These are phyloP conservation scores for Craterostigma plantagineum DNA, from an alignment of 257 asterid species.

Conservation along the genomic window DNA sequence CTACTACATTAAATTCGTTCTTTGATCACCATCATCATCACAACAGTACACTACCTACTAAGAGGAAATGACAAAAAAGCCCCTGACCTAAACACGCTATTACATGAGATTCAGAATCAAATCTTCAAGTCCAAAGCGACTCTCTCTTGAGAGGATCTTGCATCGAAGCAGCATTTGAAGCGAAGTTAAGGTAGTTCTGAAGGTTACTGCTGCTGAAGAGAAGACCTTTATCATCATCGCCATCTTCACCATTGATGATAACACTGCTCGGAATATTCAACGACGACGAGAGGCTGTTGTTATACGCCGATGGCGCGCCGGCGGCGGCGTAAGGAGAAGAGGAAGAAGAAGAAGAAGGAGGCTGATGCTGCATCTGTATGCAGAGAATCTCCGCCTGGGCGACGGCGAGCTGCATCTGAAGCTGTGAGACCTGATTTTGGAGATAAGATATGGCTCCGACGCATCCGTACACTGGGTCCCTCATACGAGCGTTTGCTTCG, in stretches of 20 bases:
- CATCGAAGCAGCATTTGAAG: constrained; percentile 39
- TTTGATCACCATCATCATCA: too few species aligned
- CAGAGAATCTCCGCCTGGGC: constrained; percentile 80
- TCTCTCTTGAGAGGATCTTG: constrained; percentile 86
- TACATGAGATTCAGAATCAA: too few species aligned
- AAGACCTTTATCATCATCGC: constrained; percentile 28
- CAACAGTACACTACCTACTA: too few species aligned
- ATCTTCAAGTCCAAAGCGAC: constrained; percentile 68
- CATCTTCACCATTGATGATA: constrained; percentile 1
- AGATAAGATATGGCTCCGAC: constrained; percentile 72
- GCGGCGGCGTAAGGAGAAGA: constrained; percentile 6
- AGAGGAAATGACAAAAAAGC: too few species aligned
- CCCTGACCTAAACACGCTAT: too few species aligned
- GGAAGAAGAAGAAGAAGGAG: constrained; percentile 9
- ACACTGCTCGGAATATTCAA: too few species aligned
- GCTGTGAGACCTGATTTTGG: constrained; percentile 70
- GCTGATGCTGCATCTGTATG: constrained; percentile 62
- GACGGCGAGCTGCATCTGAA: constrained; percentile 70
- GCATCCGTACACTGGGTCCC: constrained; percentile 85
- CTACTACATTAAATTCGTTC: too few species aligned
- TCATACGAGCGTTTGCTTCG: constrained; percentile 73
- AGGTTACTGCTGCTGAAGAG: constrained; percentile 24
- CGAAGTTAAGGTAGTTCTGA: constrained; percentile 51
- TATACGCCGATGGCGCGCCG: too few species aligned
- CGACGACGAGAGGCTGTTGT: too few species aligned